phyloP scores from a whole-genome alignment of 208 protist genomes.

The Acanthamoeba culbertsoni region DNA sequence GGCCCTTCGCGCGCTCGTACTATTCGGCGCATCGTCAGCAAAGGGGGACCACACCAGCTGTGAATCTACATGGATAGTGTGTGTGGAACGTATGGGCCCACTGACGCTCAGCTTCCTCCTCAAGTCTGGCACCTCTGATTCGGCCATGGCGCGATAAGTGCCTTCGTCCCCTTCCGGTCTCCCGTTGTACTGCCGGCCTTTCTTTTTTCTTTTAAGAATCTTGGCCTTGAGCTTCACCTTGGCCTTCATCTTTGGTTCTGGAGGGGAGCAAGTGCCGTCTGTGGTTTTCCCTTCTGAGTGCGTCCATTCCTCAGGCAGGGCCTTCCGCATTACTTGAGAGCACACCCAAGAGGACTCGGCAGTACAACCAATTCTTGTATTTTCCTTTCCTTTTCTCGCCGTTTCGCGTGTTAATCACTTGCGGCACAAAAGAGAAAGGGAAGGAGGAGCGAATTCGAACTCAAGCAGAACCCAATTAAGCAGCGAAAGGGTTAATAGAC shows the following conservation, averaged over 20 bases:
- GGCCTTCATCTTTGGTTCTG: not conserved
- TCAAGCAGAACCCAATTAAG: no score
- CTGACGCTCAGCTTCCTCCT: not conserved
- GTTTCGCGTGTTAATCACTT: no score
- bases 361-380: not conserved
- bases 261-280: not conserved
- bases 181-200: not conserved
- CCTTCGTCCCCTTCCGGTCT: not conserved
- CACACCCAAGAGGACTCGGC: not conserved
- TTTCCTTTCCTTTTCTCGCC: no score
- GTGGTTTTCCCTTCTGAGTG: not conserved
- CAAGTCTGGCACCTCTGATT: no score
- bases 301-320: not conserved
- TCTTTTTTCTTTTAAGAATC: not conserved
- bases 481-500: no score
- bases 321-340: not conserved
- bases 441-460: not conserved
- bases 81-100: not conserved
- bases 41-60: conserved; percentile 51
- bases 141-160: no score
- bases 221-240: not conserved
- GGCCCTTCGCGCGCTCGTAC: not conserved
- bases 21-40: not conserved
- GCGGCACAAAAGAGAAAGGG: not conserved
- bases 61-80: conserved; percentile 36